Evolutionary conservation across 768 basidiomycete genomes (phyloP).

Genomic region (Lactarius indigo): DNA sequence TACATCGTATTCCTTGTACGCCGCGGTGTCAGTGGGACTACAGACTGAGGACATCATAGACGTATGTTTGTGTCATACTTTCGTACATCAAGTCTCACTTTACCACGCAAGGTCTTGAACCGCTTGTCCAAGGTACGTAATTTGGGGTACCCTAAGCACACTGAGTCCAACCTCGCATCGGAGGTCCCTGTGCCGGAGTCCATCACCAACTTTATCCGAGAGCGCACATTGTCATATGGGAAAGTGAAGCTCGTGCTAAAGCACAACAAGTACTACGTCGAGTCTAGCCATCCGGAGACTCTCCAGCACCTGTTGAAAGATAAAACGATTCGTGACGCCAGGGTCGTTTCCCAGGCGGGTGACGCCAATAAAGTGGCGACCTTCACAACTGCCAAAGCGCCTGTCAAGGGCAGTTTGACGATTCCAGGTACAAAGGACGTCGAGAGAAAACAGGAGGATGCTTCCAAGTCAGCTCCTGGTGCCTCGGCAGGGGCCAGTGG

Average conservation of each 20-base stretch:
- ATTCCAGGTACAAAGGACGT: constrained; percentile 84
- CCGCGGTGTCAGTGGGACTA: constrained; percentile 96
- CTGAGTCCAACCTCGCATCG: constrained; percentile 7
- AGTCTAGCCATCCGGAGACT: constrained; percentile 92
- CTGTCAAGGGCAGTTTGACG: constrained; percentile 73
- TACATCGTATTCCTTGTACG: constrained; percentile 96
- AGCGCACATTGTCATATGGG: constrained; percentile 93
- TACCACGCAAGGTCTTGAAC: constrained; percentile 60
- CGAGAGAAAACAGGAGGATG: constrained; percentile 66
- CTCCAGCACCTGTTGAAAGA: constrained; percentile 87
- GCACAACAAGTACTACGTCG: constrained; percentile 96
- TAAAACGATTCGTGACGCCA: constrained; percentile 75
- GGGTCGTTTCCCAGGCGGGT: constrained; percentile 68
- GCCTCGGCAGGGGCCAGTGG: constrained; percentile 30
- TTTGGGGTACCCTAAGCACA: constrained; percentile 2
- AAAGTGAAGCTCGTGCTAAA: constrained; percentile 98
- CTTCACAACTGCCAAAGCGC: constrained; percentile 79
- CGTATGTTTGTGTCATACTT: constrained; percentile 46
- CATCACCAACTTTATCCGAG: constrained; percentile 83
- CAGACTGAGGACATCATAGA: constrained; percentile 99
- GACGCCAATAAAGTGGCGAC: constrained; percentile 73
- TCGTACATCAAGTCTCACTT: constrained; percentile 34
- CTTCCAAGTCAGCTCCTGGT: constrained; percentile 34
- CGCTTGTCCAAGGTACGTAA: constrained; percentile 69
- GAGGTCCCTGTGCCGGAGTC: constrained; percentile 91